These are phyloP conservation scores for Rickenella mellea DNA, from an alignment of 768 basidiomycete genomes.

Conservation along the genomic window DNA sequence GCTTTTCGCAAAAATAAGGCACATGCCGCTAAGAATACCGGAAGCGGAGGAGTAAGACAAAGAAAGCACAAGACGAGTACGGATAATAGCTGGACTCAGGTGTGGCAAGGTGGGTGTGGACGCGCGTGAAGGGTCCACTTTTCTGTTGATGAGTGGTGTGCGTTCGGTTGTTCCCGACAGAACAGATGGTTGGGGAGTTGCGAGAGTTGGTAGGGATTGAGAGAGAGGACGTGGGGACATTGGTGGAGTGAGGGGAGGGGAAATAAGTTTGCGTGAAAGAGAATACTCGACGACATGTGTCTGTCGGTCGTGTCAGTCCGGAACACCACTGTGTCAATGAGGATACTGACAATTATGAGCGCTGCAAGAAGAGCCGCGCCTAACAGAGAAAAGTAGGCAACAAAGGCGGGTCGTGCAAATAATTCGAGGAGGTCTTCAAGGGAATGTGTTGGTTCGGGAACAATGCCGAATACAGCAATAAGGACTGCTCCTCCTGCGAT, in stretches of 20 bases:
- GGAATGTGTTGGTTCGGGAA: slow-evolving; percentile 78
- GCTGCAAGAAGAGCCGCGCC: slow-evolving; percentile 48
- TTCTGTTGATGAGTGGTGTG: slow-evolving; percentile 45
- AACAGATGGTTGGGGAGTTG: slow-evolving; percentile 10
- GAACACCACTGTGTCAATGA: neutral
- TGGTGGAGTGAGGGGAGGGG: slow-evolving; percentile 25
- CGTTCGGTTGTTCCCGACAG: slow-evolving; percentile 28
- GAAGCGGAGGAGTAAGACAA: slow-evolving; percentile 82
- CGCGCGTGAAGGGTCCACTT: slow-evolving; percentile 24
- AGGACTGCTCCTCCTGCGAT: slow-evolving; percentile 85
- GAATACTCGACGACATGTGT: slow-evolving; percentile 68
- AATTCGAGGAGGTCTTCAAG: slow-evolving; percentile 76
- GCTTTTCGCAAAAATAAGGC: slow-evolving; percentile 87
- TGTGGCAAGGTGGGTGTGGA: slow-evolving; percentile 14
- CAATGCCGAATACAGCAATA: slow-evolving; percentile 87
- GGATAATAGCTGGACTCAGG: slow-evolving; percentile 16
- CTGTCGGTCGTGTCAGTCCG: slow-evolving; percentile 24
- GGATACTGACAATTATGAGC: slow-evolving; percentile 49
- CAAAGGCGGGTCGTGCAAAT: slow-evolving; percentile 67
- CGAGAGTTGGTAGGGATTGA: slow-evolving; percentile 8
- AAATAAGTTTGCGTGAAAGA: slow-evolving; percentile 33
- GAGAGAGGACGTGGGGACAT: slow-evolving; percentile 24
- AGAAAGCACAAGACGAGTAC: slow-evolving; percentile 56
- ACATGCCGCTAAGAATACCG: slow-evolving; percentile 87
- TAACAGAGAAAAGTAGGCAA: slow-evolving; percentile 73